Evolutionary conservation across 495 filamentous ascomycete species (phyloP), one percentile per base, ranked within the genome.

Genomic region (Trichoderma virens): DNA sequence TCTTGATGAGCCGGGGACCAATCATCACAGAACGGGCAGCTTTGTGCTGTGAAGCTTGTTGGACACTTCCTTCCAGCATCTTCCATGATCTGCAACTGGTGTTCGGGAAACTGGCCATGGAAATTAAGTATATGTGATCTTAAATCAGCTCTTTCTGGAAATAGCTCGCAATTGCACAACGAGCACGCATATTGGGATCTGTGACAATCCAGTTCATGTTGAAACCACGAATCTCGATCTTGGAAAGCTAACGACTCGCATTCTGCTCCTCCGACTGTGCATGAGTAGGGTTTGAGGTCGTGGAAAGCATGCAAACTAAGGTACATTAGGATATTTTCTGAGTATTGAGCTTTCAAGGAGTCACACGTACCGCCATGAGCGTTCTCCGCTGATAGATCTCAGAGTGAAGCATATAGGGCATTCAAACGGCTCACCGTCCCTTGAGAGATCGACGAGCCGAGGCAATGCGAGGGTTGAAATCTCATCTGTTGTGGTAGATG

Each of bases 261-360:
- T 9, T 70, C 66, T 7, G 28, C 5, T 16, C 63, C 65, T 0
- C 69, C 65, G 23, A 72, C 64, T 0, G 74, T 74, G 63, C 72
- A 77, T 0, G 76, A 63, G 56, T 75, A 77, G n/a, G 72, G 54
- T 56, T 67, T 68, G n/a, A 77, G 68, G 27, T 77, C 75, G 18
- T 61, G 64, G 32, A 72, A 71, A 28, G 71, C 71, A 64, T 75
- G 75, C 20, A 59, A 34, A 28, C 71, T 69, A 35, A 34, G 54
- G 2, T 6, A 34, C 27, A 8, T 3, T 18, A 56, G 16, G 14
- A 8, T n/a, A 11, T 14, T 1, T n/a, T 14, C 3, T n/a, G 11
- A 13, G 27, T 18, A 56, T 2, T 3, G 14, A 61, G 16, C 59
- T 34, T 14, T 11, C 9, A 28, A 27, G 6, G 14, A 34, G 3